phyloP scores from a whole-genome alignment of 2,329 filamentous ascomycete genomes.

The Aureobasidium namibiae region DNA sequence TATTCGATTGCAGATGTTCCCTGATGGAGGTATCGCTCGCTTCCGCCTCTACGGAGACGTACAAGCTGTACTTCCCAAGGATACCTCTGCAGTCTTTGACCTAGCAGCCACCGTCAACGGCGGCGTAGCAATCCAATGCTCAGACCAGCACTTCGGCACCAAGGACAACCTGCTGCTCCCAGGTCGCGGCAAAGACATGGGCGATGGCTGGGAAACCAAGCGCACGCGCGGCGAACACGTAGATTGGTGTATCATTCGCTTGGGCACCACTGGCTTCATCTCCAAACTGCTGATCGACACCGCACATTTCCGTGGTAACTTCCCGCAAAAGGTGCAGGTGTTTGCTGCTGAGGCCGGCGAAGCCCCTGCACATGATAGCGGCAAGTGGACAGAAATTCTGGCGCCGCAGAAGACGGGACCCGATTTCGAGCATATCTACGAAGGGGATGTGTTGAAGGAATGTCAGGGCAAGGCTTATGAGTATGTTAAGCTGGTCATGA shows the following conservation, averaged over 20 bases:
- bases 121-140: slow-evolving; percentile 65
- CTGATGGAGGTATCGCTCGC: slow-evolving; percentile 73
- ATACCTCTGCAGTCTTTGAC: slow-evolving; percentile 59
- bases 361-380: slow-evolving; percentile 46
- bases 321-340: slow-evolving; percentile 66
- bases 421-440: slow-evolving; percentile 64
- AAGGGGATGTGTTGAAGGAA: slow-evolving; percentile 28
- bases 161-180: slow-evolving; percentile 75
- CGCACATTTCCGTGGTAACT: slow-evolving; percentile 77
- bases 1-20: slow-evolving; percentile 75
- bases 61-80: slow-evolving; percentile 65
- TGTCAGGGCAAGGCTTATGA: slow-evolving; percentile 57
- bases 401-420: slow-evolving; percentile 60
- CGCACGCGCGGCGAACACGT: slow-evolving; percentile 65
- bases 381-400: slow-evolving; percentile 59
- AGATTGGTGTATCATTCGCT: slow-evolving; percentile 72
- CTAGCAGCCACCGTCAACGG: slow-evolving; percentile 72
- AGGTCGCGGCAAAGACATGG: slow-evolving; percentile 74
- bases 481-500: slow-evolving; percentile 84
- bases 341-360: slow-evolving; percentile 46
- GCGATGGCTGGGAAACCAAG: slow-evolving; percentile 80
- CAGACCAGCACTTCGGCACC: slow-evolving; percentile 76
- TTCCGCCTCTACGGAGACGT: slow-evolving; percentile 71
- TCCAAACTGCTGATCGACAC: slow-evolving; percentile 68
- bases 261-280: slow-evolving; percentile 58